A percentile compares a stretch with the other conserved stretches of the same genome.
Conservation (phyloP, 345 rosid species). For the Corchorus olitorius region DNA sequence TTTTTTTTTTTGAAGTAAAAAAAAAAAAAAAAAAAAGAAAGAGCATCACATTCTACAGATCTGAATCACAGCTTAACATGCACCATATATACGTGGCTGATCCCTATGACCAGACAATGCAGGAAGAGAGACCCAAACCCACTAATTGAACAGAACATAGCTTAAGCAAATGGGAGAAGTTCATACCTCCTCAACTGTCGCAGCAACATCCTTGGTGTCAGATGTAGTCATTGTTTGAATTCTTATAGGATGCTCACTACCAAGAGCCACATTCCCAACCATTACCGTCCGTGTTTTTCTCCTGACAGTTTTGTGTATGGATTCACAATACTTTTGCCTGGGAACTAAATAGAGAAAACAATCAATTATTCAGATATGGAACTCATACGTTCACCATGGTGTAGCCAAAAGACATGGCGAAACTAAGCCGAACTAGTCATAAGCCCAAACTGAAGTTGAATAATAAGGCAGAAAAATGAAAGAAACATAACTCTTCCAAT, state of each 20-base stretch:
- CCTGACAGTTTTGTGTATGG: conserved; percentile 81
- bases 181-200: conserved; percentile 88
- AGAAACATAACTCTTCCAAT: not conserved
- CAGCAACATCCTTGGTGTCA: conserved; percentile 88
- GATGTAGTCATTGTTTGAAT: conserved; percentile 96
- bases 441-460: not conserved
- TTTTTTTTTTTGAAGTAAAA: too few species aligned
- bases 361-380: conserved; percentile 16
- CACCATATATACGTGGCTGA: not conserved
- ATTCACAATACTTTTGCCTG: conserved; percentile 90
- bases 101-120: not conserved
- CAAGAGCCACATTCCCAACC: conserved; percentile 95
- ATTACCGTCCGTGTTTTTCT: conserved; percentile 89
- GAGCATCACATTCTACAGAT: not conserved
- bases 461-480: not conserved
- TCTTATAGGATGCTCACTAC: conserved; percentile 91
- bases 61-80: conserved; percentile 5
- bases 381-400: not conserved
- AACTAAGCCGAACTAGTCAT: not conserved
- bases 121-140: not conserved
- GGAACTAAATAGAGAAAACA: conserved; percentile 60
- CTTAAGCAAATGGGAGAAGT: conserved; percentile 4
- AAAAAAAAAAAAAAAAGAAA: too few species aligned
- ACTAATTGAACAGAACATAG: conserved; percentile 4
- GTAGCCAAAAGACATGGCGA: not conserved